These are phyloP conservation scores for Ustilago trichophora DNA, from an alignment of 1,284 basidiomycete species.

Conservation along the genomic window DNA sequence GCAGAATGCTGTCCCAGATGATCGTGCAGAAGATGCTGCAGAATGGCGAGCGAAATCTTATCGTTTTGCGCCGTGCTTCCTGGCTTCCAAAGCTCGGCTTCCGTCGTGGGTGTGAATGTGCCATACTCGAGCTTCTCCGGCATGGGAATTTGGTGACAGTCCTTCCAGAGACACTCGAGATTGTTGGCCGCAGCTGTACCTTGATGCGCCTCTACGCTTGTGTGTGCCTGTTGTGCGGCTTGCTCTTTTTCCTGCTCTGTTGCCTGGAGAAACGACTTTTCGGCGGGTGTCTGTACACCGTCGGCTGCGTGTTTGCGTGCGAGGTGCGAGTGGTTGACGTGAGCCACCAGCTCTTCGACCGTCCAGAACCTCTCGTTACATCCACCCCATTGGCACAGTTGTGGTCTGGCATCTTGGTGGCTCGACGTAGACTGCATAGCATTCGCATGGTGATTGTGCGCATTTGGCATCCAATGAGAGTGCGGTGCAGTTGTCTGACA, in stretches of 20 bases:
- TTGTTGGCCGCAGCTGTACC: not conserved
- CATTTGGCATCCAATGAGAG: slow-evolving; percentile 26
- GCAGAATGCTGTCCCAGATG: slow-evolving; percentile 29
- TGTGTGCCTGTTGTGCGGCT: too few relatives aligned
- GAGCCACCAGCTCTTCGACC: slow-evolving; percentile 69
- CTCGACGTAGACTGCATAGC: not conserved
- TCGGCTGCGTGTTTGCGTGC: slow-evolving; percentile 5
- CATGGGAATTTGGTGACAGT: slow-evolving; percentile 30
- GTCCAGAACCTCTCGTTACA: slow-evolving; percentile 71
- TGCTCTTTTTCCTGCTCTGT: not conserved
- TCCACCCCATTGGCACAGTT: slow-evolving; percentile 77
- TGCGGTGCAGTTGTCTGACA: slow-evolving; percentile 30
- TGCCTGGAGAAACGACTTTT: not conserved
- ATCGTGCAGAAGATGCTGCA: slow-evolving; percentile 40
- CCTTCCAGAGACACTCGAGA: slow-evolving; percentile 42
- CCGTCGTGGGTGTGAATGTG: slow-evolving; percentile 17
- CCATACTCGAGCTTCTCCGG: slow-evolving; percentile 17
- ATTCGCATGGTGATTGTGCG: not conserved
- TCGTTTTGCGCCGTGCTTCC: slow-evolving; percentile 8
- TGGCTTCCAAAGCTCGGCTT: slow-evolving; percentile 11
- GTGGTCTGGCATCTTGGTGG: slow-evolving; percentile 57
- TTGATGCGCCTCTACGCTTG: not conserved
- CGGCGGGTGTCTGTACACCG: not conserved
- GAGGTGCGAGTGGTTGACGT: slow-evolving; percentile 70
- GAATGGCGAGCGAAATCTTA: slow-evolving; percentile 33